A percentile compares a stretch with the other conserved stretches of the same genome.
Evolutionary conservation across 1,284 basidiomycete species (phyloP).

Genomic region (Leccinum solheimii): DNA sequence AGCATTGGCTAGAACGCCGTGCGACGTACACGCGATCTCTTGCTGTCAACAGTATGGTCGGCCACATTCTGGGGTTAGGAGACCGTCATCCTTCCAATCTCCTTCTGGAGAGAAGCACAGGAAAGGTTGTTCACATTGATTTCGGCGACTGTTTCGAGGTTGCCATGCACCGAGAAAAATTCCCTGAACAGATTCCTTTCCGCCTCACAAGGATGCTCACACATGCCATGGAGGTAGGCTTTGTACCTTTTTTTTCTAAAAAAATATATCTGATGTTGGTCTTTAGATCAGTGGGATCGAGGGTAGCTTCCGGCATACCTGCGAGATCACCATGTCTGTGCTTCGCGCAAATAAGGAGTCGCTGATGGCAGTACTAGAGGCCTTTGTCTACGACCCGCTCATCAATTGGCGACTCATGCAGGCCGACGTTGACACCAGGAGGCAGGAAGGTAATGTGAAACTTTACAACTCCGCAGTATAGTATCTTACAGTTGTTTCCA

Average conservation of each 20-base stretch:
- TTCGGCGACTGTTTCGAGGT: slow-evolving; percentile 97
- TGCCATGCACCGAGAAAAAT: slow-evolving; percentile 96
- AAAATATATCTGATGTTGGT: slow-evolving; percentile 14
- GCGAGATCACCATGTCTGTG: slow-evolving; percentile 97
- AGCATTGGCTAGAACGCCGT: slow-evolving; percentile 96
- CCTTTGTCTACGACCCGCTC: slow-evolving; percentile 88
- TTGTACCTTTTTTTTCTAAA: background rate
- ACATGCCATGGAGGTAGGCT: slow-evolving; percentile 94
- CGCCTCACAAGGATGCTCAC: slow-evolving; percentile 97
- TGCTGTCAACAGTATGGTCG: slow-evolving; percentile 95
- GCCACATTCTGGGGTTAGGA: slow-evolving; percentile 97
- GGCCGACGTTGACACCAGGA: slow-evolving; percentile 63
- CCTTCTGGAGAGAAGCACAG: slow-evolving; percentile 88
- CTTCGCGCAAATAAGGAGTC: slow-evolving; percentile 97
- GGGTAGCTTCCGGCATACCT: slow-evolving; percentile 94
- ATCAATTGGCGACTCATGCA: slow-evolving; percentile 89
- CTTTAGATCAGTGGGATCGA: slow-evolving; percentile 91
- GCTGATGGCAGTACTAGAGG: slow-evolving; percentile 96
- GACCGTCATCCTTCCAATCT: slow-evolving; percentile 98
- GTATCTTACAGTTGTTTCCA: slow-evolving; percentile 1
- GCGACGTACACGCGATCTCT: slow-evolving; percentile 97
- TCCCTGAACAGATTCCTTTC: slow-evolving; percentile 99
- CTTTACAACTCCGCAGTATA: background rate
- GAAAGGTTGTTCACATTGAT: slow-evolving; percentile 97
- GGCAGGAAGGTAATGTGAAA: slow-evolving; percentile 53